A percentile compares a stretch with the other conserved stretches of the same genome.
Conservation (phyloP, 1,284 basidiomycete genomes). For the Trametes versicolor region DNA sequence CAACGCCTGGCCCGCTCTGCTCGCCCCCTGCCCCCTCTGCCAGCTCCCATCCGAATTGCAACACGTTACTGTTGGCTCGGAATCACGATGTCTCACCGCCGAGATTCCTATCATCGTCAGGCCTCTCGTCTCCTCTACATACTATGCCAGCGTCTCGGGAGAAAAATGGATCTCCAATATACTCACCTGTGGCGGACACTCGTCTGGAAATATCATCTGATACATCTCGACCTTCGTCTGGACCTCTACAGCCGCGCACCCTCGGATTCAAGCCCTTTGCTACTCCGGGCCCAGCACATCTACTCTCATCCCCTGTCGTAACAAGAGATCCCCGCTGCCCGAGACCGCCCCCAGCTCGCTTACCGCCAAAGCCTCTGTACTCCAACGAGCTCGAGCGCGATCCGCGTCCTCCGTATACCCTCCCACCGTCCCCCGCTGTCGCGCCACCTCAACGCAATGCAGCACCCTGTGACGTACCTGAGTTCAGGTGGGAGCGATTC, state of each 20-base stretch:
- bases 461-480: conserved; percentile 42
- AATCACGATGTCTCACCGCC: not conserved
- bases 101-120: not conserved
- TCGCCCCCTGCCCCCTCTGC: not conserved
- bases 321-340: not conserved
- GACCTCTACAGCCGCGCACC: not conserved
- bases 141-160: not conserved
- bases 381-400: not conserved
- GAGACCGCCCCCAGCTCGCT: not conserved
- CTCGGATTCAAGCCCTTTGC: conserved; percentile 2
- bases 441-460: conserved; percentile 35
- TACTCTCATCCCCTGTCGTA: not conserved
- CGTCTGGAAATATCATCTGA: not conserved
- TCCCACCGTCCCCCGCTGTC: not conserved
- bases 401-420: not conserved
- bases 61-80: not conserved
- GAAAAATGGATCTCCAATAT: not conserved
- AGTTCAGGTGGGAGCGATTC: conserved; percentile 68
- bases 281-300: conserved; percentile 4
- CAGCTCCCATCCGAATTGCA: not conserved
- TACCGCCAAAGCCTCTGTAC: not conserved
- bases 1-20: conserved; percentile 45
- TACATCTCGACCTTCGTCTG: not conserved
- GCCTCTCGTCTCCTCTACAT: not conserved
- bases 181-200: not conserved